Percentiles rank a stretch among this genome's conserved stretches.
Evolutionary conservation across 1,139 yeast species (phyloP).

Genomic region (Diutina mesorugosa): DNA sequence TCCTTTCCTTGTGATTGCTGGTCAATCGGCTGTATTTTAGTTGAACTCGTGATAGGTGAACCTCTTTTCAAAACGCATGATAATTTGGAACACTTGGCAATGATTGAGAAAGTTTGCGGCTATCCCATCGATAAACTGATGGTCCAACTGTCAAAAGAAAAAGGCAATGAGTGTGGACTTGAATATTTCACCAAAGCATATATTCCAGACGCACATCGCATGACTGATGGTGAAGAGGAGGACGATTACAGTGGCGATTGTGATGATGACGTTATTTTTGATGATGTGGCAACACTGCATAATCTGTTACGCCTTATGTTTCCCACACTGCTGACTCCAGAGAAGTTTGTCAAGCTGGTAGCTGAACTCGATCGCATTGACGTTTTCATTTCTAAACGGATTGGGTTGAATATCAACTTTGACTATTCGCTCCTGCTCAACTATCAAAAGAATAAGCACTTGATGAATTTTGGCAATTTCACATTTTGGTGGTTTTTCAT

Average conservation of each 20-base stretch:
- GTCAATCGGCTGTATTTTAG: slow-evolving; percentile 91
- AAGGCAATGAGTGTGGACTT: slow-evolving; percentile 30
- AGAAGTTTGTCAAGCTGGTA: slow-evolving; percentile 40
- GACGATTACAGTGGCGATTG: slow-evolving; percentile 8
- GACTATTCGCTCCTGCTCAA: slow-evolving; percentile 28
- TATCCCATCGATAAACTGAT: slow-evolving; percentile 24
- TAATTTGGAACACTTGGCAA: slow-evolving; percentile 83
- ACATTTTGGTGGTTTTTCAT: slow-evolving; percentile 69
- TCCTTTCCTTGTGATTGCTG: slow-evolving; percentile 88
- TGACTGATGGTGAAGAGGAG: slow-evolving; percentile 9
- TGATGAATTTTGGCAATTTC: slow-evolving; percentile 38
- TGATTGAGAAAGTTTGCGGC: slow-evolving; percentile 76
- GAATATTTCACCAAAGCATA: slow-evolving; percentile 24
- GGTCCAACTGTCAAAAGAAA: slow-evolving; percentile 22
- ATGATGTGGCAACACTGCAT: slow-evolving; percentile 15
- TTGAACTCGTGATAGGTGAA: slow-evolving; percentile 89
- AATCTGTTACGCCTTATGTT: slow-evolving; percentile 19
- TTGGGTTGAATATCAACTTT: slow-evolving; percentile 29
- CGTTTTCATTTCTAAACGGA: slow-evolving; percentile 24
- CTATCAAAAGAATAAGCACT: slow-evolving; percentile 26
- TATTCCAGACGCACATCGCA: slow-evolving; percentile 4
- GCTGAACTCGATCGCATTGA: slow-evolving; percentile 39
- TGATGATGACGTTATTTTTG: slow-evolving; percentile 17
- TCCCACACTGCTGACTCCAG: slow-evolving; percentile 25
- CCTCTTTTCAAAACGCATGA: slow-evolving; percentile 93